These are phyloP conservation scores for Pseudonitzschia pungens DNA, from an alignment of 108 stramenopile genomes.

Conservation along the genomic window DNA sequence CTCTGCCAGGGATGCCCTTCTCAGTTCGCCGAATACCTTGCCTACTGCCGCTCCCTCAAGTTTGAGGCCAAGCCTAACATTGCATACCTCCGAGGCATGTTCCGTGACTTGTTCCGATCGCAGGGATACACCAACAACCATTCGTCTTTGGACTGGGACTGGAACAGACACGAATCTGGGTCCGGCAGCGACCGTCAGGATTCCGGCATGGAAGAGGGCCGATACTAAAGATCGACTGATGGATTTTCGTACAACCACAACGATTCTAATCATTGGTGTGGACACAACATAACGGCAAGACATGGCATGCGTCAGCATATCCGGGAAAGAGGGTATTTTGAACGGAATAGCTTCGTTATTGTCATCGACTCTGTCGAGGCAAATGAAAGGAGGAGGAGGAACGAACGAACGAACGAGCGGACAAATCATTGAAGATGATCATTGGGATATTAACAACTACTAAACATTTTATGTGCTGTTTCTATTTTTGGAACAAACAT, in stretches of 20 bases:
- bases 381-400: not conserved
- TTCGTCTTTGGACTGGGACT: constrained; percentile 89
- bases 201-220: constrained; percentile 17
- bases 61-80: constrained; percentile 99
- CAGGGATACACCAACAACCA: constrained; percentile 94
- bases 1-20: constrained; percentile 96
- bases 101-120: constrained; percentile 91
- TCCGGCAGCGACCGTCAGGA: constrained; percentile 31
- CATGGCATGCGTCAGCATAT: too few species aligned
- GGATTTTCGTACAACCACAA: too few species aligned
- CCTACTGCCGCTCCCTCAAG: constrained; percentile 96
- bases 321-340: too few species aligned
- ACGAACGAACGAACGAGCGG: not conserved
- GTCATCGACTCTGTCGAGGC: too few species aligned
- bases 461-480: too few species aligned
- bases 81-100: constrained; percentile 94
- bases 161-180: constrained; percentile 77
- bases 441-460: not conserved
- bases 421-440: not conserved
- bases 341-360: too few species aligned
- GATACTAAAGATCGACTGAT: constrained; percentile 6
- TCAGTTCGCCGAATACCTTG: constrained; percentile 97
- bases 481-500: not conserved
- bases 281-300: too few species aligned
- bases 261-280: too few species aligned